Base-by-base conservation (phyloP, 2,329 filamentous ascomycete species). In the Sordariomycetes sp. region DNA sequence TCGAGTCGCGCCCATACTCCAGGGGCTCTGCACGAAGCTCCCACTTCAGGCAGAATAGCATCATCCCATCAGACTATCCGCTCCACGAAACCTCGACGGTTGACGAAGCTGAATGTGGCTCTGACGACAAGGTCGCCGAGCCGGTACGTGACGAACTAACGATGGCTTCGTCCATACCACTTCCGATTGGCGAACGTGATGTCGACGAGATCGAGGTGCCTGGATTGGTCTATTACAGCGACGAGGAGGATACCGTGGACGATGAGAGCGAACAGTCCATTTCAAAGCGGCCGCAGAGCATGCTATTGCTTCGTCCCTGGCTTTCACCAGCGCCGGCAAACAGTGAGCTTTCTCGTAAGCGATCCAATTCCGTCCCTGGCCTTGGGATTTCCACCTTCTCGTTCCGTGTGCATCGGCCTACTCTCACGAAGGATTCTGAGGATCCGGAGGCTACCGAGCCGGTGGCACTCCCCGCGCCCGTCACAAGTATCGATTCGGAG, bases 181-280 rank as follows among this genome's bases (percentile, higher is more conserved):
- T 94, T 10, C 88, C 88, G 0, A 73, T 85, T 48, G 75, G 75
- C 25, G 76, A 81, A 39, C 78, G 83, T 53, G 89, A 95, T 65
- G 72, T 92, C 8, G 79, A 85, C 52, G 89, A 95, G 66, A 94
- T 95, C 50, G 87, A 94, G 64, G 79, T 90, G 52, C 87, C 87
- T 3, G 87, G 86, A 0, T 75, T 90, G 5, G 81, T 78, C 1
- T 69, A 68, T 13, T 78, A 83, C 61, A 81, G 76, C 58, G 84
- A 89, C 58, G 84, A 85, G 15, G 85, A 86, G 55, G 74, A 74
- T 6, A 72, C 74, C 13, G 74, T 73, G 10, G 68, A 73, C 2
- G 67, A 70, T 4, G 68, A 70, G 1, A 68, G 70, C 1, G 64
- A 68, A 59, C 62, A 74, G 10, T 60, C 60, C 5, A 60, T 61